phyloP scores from a whole-genome alignment of 176 grass and related monocot species.

The Triticum aestivum region IWGSC_CS_RefSeq_v2.1 NC_057797.1:681767354-681767853 shows the following conservation, averaged over 20 bases:
- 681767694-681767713: slow-evolving; percentile 61
- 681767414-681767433: not conserved
- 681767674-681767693: slow-evolving; percentile 41
- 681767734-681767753: slow-evolving; percentile 43
- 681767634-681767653: slow-evolving; percentile 27
- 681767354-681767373: slow-evolving; percentile 12
- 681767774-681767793: slow-evolving; percentile 15
- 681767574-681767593: not conserved
- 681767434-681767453: not conserved
- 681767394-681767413: not conserved
- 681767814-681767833: not conserved
- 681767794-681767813: too few species aligned
- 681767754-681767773: slow-evolving; percentile 30
- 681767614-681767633: slow-evolving; percentile 20
- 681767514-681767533: not conserved
- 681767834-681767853: not conserved
- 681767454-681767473: not conserved
- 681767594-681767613: not conserved
- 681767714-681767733: slow-evolving; percentile 36
- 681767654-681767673: slow-evolving; percentile 27
- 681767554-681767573: slow-evolving; percentile 10
- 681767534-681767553: not conserved
- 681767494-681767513: not conserved
- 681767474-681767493: not conserved
- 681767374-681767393: not conserved